These are phyloP conservation scores for Platismatia glauca DNA, from an alignment of 495 filamentous ascomycete species.

Conservation along the genomic window DNA sequence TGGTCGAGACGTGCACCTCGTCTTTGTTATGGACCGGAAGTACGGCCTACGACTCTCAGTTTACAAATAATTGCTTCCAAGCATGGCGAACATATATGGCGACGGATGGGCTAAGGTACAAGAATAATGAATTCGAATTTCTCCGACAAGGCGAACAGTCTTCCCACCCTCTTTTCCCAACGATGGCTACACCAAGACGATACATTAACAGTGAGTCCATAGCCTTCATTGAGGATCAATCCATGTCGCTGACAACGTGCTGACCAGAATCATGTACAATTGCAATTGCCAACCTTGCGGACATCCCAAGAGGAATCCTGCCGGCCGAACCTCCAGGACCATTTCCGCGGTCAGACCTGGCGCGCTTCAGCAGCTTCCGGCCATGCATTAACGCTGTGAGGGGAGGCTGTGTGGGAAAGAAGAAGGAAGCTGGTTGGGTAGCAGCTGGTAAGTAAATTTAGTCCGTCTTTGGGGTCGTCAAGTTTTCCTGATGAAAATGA, in stretches of 20 bases:
- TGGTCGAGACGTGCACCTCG: background rate
- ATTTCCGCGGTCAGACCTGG: conserved; percentile 4
- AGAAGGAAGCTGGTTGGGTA: background rate
- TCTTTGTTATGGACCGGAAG: background rate
- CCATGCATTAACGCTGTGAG: background rate
- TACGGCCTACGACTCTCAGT: background rate
- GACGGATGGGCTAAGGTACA: background rate
- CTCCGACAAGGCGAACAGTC: background rate
- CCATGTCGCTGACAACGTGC: background rate
- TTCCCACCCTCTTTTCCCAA: background rate
- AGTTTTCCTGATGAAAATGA: background rate
- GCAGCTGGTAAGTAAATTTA: background rate
- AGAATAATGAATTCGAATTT: background rate
- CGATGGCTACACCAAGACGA: conserved; percentile 6
- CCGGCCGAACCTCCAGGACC: conserved; percentile 2
- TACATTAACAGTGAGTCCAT: conserved; percentile 2
- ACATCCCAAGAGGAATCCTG: background rate
- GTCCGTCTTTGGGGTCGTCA: background rate
- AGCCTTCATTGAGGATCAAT: background rate
- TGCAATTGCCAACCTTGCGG: conserved; percentile 7
- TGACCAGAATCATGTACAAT: conserved; percentile 1
- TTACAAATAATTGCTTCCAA: background rate
- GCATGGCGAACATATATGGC: background rate
- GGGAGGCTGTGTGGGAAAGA: background rate
- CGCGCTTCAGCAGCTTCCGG: background rate